Base-by-base conservation (phyloP, 192 early-diverging fungal species). In the Entomortierella beljakovae region DNA sequence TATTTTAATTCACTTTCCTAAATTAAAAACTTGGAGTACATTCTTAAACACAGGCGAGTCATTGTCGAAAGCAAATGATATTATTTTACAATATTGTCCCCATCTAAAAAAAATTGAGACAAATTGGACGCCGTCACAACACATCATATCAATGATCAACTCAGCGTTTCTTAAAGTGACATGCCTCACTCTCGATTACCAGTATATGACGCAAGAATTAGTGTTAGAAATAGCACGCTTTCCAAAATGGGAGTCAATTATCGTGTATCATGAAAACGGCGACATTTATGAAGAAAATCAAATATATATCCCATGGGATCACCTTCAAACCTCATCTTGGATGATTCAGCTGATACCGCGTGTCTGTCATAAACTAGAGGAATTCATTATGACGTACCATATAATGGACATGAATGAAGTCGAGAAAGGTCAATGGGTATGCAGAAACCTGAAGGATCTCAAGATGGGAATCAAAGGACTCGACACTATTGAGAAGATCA, bases 351-450 rank as follows among this genome's bases (percentile, higher is more conserved):
- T 60, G 26, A n/a, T 69, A 1, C 40, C 40, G 13, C 23, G 20
- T n/a, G 28, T n/a, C 1, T 69, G 67, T 22, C 20, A 20, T 1
- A 1, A 26, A 1, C 34, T 69, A 11, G 3, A 25, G 8, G 25
- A n/a, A 1, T 28, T 69, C 6, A n/a, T 11, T 29, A 11, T 69
- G 6, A 56, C 57, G 10, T 20, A 18, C 33, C 55, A 58, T 25
- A 46, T 58, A 46, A 68, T 68, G 56, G 55, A 58, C 31, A 58
- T 68, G 31, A 33, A 51, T 28, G 38, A 46, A 8, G 20, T 68
- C 1, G 65, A 57, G 20, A 20, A 20, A 1, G 34, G 16, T 1
- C 28, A 22, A n/a, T 68, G 65, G 56, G 22, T 7, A 0, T 68
- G 65, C 23, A 37, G n/a, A 26, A 33, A 51, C 10, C n/a, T 68